Evolutionary conservation across 306 rosid species (phyloP), one percentile per base, ranked within the genome.

Genomic region (Canavalia gladiata): DNA sequence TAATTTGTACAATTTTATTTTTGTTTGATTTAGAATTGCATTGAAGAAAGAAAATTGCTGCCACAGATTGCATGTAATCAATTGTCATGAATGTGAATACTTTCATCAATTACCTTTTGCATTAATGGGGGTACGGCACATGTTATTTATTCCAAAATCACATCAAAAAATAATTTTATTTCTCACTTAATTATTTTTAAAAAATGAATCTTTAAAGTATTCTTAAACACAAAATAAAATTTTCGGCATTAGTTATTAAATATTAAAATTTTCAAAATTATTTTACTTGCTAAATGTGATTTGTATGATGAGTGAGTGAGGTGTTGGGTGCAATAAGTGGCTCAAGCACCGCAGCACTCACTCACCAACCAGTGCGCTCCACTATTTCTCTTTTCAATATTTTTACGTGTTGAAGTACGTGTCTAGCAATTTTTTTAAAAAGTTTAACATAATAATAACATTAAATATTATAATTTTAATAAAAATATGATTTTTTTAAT

Each of bases 351-450:
- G 2, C 31, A 34, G 70, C 70, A 72, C 75, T 81, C 68, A 25
- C 85, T 56, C 80, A 65, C 13, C 37, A 64, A 81, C 45, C 42
- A 67, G 74, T 64, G 83, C 5, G 75, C 6, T 12, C 65, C 66
- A 18, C 25, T 18, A 18, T 18, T 18, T 18, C 25, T 18, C 25
- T 18, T 18, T 18, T 18, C 25, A 18, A 18, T 18, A 18, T 18
- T 18, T 18, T 18, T 18, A 18, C 25, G 25, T 18, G 25, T 18
- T 18, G 25, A 18, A 18, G 25, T 18, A 18, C 25, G 25, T 18
- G 25, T 18, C 25, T 18, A 18, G 25, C 25, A 18, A 18, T 18
- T 18, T 18, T 18, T 18, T 18, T 18, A 18, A 18, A 18, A 18
- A 18, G 25, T 18, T 18, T 18, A 18, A 18, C 25, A 18, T 18